These are phyloP conservation scores for Prunus padus DNA, from an alignment of 306 rosid genomes.

Conservation along the genomic window DNA sequence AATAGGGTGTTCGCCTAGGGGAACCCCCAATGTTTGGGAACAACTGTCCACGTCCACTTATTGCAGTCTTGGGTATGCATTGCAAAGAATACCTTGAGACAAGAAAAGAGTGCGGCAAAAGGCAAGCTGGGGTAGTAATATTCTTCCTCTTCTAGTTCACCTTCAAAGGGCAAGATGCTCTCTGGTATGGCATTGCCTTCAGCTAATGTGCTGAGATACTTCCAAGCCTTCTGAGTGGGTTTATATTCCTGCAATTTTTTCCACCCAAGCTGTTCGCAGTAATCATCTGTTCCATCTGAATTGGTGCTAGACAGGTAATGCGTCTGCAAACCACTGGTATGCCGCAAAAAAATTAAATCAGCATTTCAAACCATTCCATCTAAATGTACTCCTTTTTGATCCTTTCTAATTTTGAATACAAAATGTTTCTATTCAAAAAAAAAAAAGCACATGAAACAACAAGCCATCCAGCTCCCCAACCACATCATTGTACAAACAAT, in stretches of 20 bases:
- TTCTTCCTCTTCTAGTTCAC: slow-evolving; percentile 74
- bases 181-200: slow-evolving; percentile 54
- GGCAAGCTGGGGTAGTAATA: slow-evolving; percentile 91
- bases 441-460: background rate
- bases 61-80: background rate
- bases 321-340: slow-evolving; percentile 74
- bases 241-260: slow-evolving; percentile 71
- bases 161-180: slow-evolving; percentile 49
- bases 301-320: slow-evolving; percentile 75
- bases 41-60: background rate
- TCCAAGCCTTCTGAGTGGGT: slow-evolving; percentile 73
- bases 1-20: background rate
- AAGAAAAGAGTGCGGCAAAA: slow-evolving; percentile 79
- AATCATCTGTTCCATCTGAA: slow-evolving; percentile 66
- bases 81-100: slow-evolving; percentile 63
- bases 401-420: too few relatives aligned
- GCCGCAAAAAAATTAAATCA: slow-evolving; percentile 32
- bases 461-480: background rate
- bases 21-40: background rate
- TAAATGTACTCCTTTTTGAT: too few relatives aligned
- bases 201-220: slow-evolving; percentile 62
- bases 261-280: slow-evolving; percentile 78
- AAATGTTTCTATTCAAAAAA: too few relatives aligned
- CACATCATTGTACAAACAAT: background rate
- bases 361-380: too few relatives aligned